A percentile compares a stretch with the other conserved stretches of the same genome.
Evolutionary conservation across 176 grass and related monocot species (phyloP).

Genomic region (Aegilops sharonensis): DNA sequence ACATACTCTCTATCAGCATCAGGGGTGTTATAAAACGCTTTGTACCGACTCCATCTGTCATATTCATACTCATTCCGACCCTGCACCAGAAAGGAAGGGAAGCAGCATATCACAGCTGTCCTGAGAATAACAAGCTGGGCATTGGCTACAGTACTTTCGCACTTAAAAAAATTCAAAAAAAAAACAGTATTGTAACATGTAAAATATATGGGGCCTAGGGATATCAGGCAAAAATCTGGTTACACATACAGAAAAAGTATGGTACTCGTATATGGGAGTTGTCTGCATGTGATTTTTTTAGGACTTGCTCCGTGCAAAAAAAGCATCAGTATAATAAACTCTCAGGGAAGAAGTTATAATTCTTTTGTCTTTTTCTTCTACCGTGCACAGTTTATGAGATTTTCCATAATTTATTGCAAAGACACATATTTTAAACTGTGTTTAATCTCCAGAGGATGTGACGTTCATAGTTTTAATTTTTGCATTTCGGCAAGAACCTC

Average conservation of each 20-base stretch:
- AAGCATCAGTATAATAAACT: too few relatives aligned
- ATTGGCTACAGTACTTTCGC: background rate
- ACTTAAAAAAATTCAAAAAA: too few relatives aligned
- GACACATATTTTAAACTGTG: background rate
- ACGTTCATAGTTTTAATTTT: background rate
- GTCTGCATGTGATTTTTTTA: too few relatives aligned
- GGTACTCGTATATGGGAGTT: too few relatives aligned
- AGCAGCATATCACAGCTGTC: background rate
- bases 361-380: background rate
- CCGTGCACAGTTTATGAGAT: background rate
- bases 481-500: background rate
- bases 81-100: constrained; percentile 16
- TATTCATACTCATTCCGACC: background rate
- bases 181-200: too few relatives aligned
- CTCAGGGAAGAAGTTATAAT: too few relatives aligned
- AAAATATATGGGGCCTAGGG: background rate
- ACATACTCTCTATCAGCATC: background rate
- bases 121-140: background rate
- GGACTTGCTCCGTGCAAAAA: too few relatives aligned
- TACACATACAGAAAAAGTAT: too few relatives aligned
- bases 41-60: background rate
- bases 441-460: background rate
- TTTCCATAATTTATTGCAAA: background rate
- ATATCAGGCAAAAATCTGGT: background rate
- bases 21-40: background rate